Conservation (phyloP, 108 stramenopile genomes). For the Thalassiosira profunda region DNA sequence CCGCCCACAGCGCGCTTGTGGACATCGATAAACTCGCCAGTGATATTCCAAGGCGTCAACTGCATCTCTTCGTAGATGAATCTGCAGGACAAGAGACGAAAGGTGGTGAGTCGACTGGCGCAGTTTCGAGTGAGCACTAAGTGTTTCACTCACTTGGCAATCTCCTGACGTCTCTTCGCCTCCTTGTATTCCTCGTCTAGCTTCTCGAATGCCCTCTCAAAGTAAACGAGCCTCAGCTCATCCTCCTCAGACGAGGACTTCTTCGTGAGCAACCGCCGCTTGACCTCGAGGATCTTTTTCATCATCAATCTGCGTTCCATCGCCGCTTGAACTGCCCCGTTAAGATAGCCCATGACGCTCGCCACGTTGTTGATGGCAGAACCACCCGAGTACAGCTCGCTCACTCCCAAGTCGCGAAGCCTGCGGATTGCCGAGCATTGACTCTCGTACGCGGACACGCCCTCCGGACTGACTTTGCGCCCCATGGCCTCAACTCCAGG, state of each 20-base stretch:
- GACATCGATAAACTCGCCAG: constrained; percentile 89
- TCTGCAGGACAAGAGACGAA: too few species aligned
- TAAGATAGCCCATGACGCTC: constrained; percentile 73
- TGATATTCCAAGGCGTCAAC: constrained; percentile 84
- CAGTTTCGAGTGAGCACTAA: too few species aligned
- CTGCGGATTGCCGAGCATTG: constrained; percentile 65
- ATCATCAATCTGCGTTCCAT: constrained; percentile 64
- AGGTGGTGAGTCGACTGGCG: too few species aligned
- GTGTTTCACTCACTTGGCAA: constrained; percentile 56
- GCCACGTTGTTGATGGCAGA: constrained; percentile 70
- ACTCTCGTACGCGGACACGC: constrained; percentile 78
- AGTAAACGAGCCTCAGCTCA: constrained; percentile 54
- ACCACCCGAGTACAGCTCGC: constrained; percentile 65
- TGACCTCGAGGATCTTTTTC: constrained; percentile 70
- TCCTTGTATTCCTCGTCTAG: constrained; percentile 67
- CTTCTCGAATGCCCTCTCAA: constrained; percentile 68
- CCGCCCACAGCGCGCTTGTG: constrained; percentile 85
- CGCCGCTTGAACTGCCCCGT: constrained; percentile 71
- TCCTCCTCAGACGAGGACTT: too few species aligned
- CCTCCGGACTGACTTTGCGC: constrained; percentile 40
- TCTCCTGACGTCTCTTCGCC: constrained; percentile 74
- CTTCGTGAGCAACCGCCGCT: constrained; percentile 51
- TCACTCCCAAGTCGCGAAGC: constrained; percentile 81
- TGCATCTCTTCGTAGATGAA: constrained; percentile 92
- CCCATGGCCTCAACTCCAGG: constrained; percentile 75